Base-by-base conservation (phyloP, 116 monocot genomes). In the Posidonia oceanica region DNA sequence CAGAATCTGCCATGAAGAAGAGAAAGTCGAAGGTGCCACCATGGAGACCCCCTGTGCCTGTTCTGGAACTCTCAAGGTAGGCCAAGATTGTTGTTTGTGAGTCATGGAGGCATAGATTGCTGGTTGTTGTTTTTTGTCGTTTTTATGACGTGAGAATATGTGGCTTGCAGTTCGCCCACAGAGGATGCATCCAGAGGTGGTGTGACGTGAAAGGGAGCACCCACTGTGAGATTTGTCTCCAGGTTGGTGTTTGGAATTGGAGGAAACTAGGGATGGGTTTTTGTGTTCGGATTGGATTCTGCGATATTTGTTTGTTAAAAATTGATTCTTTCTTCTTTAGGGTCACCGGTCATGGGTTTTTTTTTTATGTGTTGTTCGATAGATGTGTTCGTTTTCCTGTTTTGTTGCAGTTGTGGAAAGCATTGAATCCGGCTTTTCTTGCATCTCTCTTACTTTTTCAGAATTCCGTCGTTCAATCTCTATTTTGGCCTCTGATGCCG, bases 161-260 rank as follows among this genome's bases (percentile, higher is more conserved):
- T 12, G 52, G 15, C 20, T 68, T 54, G 20, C 81, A 98, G 98
- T 98, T 82, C 75, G 90, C 98, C 39, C 98, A 98, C 63, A 87
- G 98, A 51, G 80, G 41, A n/a, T 98, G 98, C 78, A 79, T 93
- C 69, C 98, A 98, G 87, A 82, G 84, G 64, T 98, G 98, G 98
- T 98, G 98, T 56, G 85, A 93, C 68, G 90, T 92, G 87, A 98
- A 98, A 64, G 93, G 93, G 67, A 87, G 74, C 81, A 87, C 75
- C 18, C 41, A 85, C 54, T 98, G 98, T 70, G 98, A 98, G 72
- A 98, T 98, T 54, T 98, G 93, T 58, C 84, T 87, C 11, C 90
- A 93, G 87, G 93, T 98, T 18, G 14, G 78, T 57, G 7, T 14
- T 20, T 3, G 14, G 13, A 51, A 14, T 11, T 16, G 36, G 40